Evolutionary conservation across 2,329 filamentous ascomycete genomes (phyloP).

Genomic region (Colletotrichum australisinense): DNA sequence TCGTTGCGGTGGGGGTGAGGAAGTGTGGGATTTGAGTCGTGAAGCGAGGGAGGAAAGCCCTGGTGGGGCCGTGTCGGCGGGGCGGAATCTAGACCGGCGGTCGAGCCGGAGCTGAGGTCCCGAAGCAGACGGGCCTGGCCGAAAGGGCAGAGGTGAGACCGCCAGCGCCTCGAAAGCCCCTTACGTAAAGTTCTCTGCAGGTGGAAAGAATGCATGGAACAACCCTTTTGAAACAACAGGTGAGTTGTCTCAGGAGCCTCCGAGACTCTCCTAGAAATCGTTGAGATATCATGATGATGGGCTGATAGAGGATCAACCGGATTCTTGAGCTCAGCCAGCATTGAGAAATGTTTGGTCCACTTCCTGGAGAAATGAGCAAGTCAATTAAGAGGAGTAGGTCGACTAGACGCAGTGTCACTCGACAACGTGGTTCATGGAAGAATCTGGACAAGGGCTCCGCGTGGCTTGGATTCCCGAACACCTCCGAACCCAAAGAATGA

Average conservation of each 20-base stretch:
- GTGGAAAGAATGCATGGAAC: neutral
- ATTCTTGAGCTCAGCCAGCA: neutral
- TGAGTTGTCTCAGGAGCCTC: neutral
- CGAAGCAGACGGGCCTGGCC: neutral
- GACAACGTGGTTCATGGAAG: slow-evolving; percentile 15
- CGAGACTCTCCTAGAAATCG: neutral
- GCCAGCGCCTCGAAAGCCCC: neutral
- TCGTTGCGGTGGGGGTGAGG: rapidly evolving
- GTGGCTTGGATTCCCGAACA: neutral
- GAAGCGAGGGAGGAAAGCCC: neutral
- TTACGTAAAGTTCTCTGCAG: neutral
- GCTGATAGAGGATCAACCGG: neutral
- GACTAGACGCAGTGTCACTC: neutral
- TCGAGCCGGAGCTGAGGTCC: neutral
- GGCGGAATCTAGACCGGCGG: neutral
- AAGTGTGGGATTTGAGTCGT: neutral
- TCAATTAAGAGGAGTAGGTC: neutral
- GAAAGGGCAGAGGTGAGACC: neutral
- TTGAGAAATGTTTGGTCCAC: neutral
- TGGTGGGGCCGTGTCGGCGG: neutral
- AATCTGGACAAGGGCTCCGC: neutral
- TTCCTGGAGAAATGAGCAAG: neutral
- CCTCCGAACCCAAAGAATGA: neutral
- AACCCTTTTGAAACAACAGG: neutral
- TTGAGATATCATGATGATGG: neutral